These are phyloP conservation scores for Kwoniella dendrophila DNA, from an alignment of 768 basidiomycete species.

Conservation along the genomic window DNA sequence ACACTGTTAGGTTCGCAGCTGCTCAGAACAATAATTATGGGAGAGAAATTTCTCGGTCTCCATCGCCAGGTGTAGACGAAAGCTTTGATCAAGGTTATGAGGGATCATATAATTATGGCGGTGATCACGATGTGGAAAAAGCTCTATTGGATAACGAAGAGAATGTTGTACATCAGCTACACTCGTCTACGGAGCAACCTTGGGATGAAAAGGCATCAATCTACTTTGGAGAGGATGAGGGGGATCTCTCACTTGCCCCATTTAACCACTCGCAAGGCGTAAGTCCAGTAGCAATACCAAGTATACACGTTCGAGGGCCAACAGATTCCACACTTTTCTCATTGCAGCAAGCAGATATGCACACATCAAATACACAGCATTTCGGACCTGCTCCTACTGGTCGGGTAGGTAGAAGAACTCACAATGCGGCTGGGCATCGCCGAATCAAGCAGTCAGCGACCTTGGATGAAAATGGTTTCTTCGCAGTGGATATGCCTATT, in stretches of 20 bases:
- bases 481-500: conserved; percentile 52
- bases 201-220: conserved; percentile 26
- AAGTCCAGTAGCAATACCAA: conserved; percentile 5
- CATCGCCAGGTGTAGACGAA: conserved; percentile 26
- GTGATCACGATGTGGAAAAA: conserved; percentile 32
- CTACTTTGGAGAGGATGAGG: conserved; percentile 15
- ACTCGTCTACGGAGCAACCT: background rate
- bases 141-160: conserved; percentile 23
- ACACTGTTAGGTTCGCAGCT: conserved; percentile 30
- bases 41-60: conserved; percentile 23
- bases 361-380: conserved; percentile 41
- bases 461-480: conserved; percentile 49
- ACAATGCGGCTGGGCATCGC: conserved; percentile 42
- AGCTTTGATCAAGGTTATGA: conserved; percentile 21
- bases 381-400: conserved; percentile 54
- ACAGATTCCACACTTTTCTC: conserved; percentile 10
- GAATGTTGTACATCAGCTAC: background rate
- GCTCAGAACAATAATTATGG: conserved; percentile 2
- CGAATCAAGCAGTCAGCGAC: conserved; percentile 50
- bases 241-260: conserved; percentile 35
- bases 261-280: conserved; percentile 10
- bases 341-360: conserved; percentile 12
- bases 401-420: conserved; percentile 44
- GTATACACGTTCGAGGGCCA: conserved; percentile 29
- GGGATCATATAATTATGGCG: background rate